Evolutionary conservation across 768 basidiomycete genomes (phyloP).

Genomic region (Lactarius indigo): DNA sequence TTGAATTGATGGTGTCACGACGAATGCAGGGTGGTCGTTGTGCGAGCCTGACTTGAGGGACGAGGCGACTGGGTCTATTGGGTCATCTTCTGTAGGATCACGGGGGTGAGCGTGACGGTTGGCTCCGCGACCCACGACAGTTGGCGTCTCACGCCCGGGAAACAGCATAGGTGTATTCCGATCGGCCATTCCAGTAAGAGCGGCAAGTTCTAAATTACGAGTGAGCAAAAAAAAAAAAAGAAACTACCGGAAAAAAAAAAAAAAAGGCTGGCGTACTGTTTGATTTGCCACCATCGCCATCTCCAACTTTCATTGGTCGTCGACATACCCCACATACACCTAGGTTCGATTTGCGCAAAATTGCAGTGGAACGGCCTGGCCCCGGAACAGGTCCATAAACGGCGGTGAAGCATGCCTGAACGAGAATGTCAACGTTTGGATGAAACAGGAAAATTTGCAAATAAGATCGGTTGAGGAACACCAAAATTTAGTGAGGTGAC

Average conservation of each 20-base stretch:
- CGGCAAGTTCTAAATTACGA: slow-evolving; percentile 74
- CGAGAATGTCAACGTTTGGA: not conserved
- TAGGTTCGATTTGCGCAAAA: slow-evolving; percentile 70
- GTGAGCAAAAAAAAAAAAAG: slow-evolving; percentile 14
- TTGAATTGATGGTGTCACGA: slow-evolving; percentile 90
- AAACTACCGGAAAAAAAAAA: not conserved
- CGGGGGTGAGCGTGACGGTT: slow-evolving; percentile 26
- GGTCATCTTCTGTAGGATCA: slow-evolving; percentile 84
- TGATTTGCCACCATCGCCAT: slow-evolving; percentile 78
- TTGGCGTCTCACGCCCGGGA: slow-evolving; percentile 66
- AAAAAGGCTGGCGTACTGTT: slow-evolving; percentile 65
- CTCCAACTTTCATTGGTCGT: slow-evolving; percentile 93
- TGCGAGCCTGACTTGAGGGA: slow-evolving; percentile 44
- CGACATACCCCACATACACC: slow-evolving; percentile 98
- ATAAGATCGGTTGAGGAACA: not conserved
- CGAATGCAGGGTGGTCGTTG: slow-evolving; percentile 51
- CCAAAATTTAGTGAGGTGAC: not conserved
- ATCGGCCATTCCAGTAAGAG: slow-evolving; percentile 85
- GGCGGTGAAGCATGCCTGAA: slow-evolving; percentile 90
- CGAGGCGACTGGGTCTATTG: slow-evolving; percentile 53
- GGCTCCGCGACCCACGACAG: slow-evolving; percentile 33
- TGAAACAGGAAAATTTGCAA: not conserved
- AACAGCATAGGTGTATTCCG: slow-evolving; percentile 52
- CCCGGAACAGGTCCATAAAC: slow-evolving; percentile 88
- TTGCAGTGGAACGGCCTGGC: slow-evolving; percentile 46